Conservation (phyloP, 2,329 filamentous ascomycete species). For the Onygenales sp. region DNA sequence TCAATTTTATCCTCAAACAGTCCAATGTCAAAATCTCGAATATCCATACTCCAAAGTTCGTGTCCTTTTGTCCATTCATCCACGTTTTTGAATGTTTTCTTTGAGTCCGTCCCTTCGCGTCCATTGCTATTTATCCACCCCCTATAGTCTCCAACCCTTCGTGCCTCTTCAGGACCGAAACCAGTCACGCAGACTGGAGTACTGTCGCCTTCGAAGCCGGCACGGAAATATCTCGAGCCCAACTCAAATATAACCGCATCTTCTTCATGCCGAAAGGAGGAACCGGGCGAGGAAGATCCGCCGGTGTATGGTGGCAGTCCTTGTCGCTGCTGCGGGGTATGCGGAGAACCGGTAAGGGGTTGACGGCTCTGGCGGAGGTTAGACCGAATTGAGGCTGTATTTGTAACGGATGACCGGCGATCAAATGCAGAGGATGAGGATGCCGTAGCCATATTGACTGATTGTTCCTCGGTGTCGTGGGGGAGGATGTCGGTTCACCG, state of each 20-base stretch:
- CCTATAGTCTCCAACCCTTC: conserved; percentile 72
- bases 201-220: conserved; percentile 79
- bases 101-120: conserved; percentile 32
- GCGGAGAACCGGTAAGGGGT: conserved; percentile 38
- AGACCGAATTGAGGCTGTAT: conserved; percentile 7
- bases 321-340: conserved; percentile 48
- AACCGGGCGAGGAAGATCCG: conserved; percentile 48
- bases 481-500: neutral
- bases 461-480: neutral
- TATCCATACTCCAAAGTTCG: conserved; percentile 71
- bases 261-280: conserved; percentile 61
- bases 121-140: conserved; percentile 52
- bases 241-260: conserved; percentile 77
- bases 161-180: conserved; percentile 66
- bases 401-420: conserved; percentile 15
- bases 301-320: conserved; percentile 40
- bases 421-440: conserved; percentile 18
- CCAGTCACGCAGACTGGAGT: conserved; percentile 60
- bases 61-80: conserved; percentile 38
- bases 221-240: conserved; percentile 66
- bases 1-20: conserved; percentile 83
- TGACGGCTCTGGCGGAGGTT: conserved; percentile 20
- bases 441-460: conserved; percentile 12
- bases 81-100: conserved; percentile 16
- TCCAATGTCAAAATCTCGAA: conserved; percentile 63